Evolutionary conservation across 495 filamentous ascomycete species (phyloP), one percentile per base, ranked within the genome.

Genomic region (Sabuloglossum arenarium): DNA sequence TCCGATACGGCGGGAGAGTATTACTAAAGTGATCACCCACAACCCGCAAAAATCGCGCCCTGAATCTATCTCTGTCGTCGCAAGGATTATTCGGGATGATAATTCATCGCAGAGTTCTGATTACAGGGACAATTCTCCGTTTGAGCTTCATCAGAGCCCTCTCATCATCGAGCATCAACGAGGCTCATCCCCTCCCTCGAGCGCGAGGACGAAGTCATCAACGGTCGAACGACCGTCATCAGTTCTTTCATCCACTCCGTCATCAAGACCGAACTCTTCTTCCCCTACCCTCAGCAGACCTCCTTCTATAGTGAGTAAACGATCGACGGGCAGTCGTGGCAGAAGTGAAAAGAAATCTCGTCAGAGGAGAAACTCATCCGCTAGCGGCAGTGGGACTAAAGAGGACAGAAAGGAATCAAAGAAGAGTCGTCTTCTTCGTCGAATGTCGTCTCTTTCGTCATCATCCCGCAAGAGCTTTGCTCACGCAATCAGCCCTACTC

Each of bases 21-120:
- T 47, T n/a, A 47, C 45, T 6, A 47, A 14, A 12, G 30, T 34
- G 23, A 51, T 11, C 14, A 21, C 24, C 53, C 23, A 25, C 28
- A 27, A 32, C n/a, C 45, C 8, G 14, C 59, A 57, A 52, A 66
- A 68, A 46, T 68, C 71, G 14, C 70, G 73, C n/a, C 75, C 77
- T 51, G 79, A 75, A 67, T 88, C 85, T 12, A 76, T 91, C 10
- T 86, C 88, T 32, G 86, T 91, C 9, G 88, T 84, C 0, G 82
- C 87, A 28, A 78, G 81, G 23, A 88, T 90, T 42, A 68, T 90
- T 29, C 76, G 85, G 28, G 80, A 85, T 66, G 73, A 34, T 65
- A 56, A 57, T 28, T 52, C 32, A 58, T 66, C 19, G 63, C 6
- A 9, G n/a, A 24, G 45, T 3, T 47, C 45, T n/a, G 45, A 47